Base-by-base conservation (phyloP, 2,329 filamentous ascomycete genomes). In the Metarhizium robertsii region DNA sequence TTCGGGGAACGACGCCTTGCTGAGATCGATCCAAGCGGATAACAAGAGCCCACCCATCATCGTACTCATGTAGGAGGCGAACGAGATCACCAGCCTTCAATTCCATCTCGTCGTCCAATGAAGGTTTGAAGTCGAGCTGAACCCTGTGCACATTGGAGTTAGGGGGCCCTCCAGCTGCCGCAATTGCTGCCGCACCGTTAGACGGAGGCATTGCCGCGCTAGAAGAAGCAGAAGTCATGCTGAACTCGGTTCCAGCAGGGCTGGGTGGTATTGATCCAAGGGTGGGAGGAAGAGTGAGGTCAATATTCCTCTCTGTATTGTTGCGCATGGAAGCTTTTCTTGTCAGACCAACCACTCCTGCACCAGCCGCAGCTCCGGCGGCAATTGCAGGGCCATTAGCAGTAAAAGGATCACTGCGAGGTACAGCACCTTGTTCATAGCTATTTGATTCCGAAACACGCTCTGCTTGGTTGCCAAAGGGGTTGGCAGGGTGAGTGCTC, bases 1-100 rank as follows among this genome's bases (percentile, higher is more conserved):
- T 96, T 62, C 94, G 85, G 14, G 94, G 94, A 56, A 88, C 90
- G 53, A 97, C 94, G 76, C 94, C 94, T 75, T 97, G 92, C 64
- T 88, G 80, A 58, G 90, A 92, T 60, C 91, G 87, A 71, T 97
- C 92, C 64, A 97, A 85, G 61, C 87, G 87, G 62, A 91, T 88
- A 71, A 91, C 96, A 55, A 97, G 88, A 66, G 92, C 90, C 94
- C 94, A 99, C 65, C 94, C 94, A 73, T 99, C 94, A 67, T 99
- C 94, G 65, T 97, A 99, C 72, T 96, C 92, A 67, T 97, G 92
- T 53, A 97, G 78, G 60, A 99, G 77, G 60, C 92, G 83, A 52
- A 97, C 90, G 51, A 99, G 78, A 59, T 95, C 86, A 53, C 94
- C 94, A 56, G 86, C 83, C 59, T 77, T 81, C 48, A 99, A 79